These are phyloP conservation scores for Anastatica hierochuntica DNA, from an alignment of 345 rosid species.

Conservation along the genomic window DNA sequence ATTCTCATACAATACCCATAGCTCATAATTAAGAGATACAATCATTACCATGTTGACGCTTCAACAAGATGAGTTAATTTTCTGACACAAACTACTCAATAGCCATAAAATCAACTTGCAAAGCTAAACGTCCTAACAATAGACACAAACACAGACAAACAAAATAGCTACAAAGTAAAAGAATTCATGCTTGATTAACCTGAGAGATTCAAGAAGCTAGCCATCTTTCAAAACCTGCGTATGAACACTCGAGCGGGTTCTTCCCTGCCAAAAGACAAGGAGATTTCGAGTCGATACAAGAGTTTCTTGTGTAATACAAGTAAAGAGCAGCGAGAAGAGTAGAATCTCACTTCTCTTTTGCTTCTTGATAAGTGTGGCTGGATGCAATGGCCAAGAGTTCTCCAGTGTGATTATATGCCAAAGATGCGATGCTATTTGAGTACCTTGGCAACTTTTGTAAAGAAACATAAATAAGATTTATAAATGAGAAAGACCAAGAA, in stretches of 20 bases:
- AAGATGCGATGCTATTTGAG: slow-evolving; percentile 43
- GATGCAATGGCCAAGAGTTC: slow-evolving; percentile 66
- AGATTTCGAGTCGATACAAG: background rate
- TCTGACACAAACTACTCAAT: background rate
- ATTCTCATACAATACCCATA: too few species aligned
- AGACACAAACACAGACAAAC: background rate
- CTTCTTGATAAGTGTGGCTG: slow-evolving; percentile 51
- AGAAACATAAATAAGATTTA: slow-evolving; percentile 4
- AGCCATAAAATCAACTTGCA: background rate
- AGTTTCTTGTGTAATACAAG: background rate
- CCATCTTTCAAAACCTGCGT: slow-evolving; percentile 21
- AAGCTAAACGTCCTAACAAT: slow-evolving; percentile 6
- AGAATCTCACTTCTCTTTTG: slow-evolving; percentile 50
- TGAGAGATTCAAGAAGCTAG: slow-evolving; percentile 2
- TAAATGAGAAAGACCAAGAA: background rate
- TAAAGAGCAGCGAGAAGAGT: background rate
- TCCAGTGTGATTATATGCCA: slow-evolving; percentile 45
- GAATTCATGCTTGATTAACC: background rate
- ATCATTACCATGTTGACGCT: background rate
- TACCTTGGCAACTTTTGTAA: slow-evolving; percentile 54
- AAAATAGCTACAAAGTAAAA: background rate
- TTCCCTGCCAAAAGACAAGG: slow-evolving; percentile 39
- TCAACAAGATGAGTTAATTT: too few species aligned
- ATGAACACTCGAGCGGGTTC: slow-evolving; percentile 46
- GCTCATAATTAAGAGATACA: background rate